Evolutionary conservation across 2,329 filamentous ascomycete genomes (phyloP).

Genomic region (Biscogniauxia marginata): DNA sequence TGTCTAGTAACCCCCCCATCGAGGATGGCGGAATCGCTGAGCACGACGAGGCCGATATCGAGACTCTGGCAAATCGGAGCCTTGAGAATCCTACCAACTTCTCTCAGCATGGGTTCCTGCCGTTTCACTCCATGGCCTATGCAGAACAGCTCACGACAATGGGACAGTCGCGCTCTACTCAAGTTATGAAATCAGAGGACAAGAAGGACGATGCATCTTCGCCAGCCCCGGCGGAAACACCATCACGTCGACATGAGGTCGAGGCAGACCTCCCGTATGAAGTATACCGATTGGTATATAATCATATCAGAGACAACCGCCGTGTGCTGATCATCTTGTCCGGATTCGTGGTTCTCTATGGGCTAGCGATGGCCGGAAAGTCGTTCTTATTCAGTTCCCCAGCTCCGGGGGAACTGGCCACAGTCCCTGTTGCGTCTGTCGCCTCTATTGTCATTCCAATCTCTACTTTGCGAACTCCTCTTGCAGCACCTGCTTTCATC

Average conservation of each 20-base stretch:
- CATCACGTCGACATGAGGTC: not conserved
- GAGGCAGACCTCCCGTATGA: not conserved
- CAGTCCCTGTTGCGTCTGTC: conserved; percentile 33
- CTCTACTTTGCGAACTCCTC: conserved; percentile 16
- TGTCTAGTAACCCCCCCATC: conserved; percentile 16
- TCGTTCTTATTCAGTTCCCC: conserved; percentile 17
- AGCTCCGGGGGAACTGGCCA: conserved; percentile 26
- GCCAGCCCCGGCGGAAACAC: not conserved
- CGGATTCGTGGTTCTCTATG: conserved; percentile 20
- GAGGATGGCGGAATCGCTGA: conserved; percentile 14
- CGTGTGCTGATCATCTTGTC: conserved; percentile 17
- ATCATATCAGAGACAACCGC: conserved; percentile 16
- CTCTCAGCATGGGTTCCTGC: conserved; percentile 24
- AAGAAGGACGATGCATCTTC: conserved; percentile 1
- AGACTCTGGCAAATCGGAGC: conserved; percentile 30
- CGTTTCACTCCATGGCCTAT: conserved; percentile 12
- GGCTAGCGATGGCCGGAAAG: conserved; percentile 20
- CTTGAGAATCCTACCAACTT: conserved; percentile 33
- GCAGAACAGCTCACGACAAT: conserved; percentile 3
- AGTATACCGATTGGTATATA: not conserved
- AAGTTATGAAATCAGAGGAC: not conserved
- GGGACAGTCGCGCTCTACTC: not conserved
- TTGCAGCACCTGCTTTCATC: conserved; percentile 22
- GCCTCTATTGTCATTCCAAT: conserved; percentile 23
- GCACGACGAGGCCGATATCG: conserved; percentile 25